Conservation (phyloP, 176 grass and related monocot genomes). For the Themeda triandra region DNA sequence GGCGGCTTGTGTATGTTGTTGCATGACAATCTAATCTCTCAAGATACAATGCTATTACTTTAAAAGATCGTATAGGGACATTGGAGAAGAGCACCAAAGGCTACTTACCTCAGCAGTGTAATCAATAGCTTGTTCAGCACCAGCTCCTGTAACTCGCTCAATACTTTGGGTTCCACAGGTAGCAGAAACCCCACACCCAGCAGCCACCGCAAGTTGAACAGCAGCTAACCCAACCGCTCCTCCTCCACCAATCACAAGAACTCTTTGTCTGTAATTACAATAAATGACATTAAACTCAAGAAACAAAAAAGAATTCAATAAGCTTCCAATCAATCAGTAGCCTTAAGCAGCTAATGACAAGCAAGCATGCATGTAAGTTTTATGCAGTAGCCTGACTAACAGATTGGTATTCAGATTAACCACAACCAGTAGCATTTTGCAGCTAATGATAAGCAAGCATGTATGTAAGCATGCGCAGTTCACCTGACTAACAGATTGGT, state of each 20-base stretch:
- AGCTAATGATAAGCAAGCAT: neutral
- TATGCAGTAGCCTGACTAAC: neutral
- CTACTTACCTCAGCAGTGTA: conserved; percentile 72
- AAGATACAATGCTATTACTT: neutral
- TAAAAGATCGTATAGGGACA: neutral
- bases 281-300: neutral
- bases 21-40: neutral
- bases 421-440: neutral
- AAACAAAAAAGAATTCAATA: conserved; percentile 14
- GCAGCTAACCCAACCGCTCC: conserved; percentile 88
- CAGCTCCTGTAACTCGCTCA: conserved; percentile 56
- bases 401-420: neutral
- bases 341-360: conserved; percentile 1
- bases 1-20: neutral
- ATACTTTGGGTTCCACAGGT: conserved; percentile 87
- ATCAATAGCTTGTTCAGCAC: conserved; percentile 93
- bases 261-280: conserved; percentile 63
- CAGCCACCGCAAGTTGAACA: conserved; percentile 76
- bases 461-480: neutral
- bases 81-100: conserved; percentile 10
- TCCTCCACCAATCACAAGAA: conserved; percentile 93
- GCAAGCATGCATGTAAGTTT: neutral
- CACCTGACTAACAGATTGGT: neutral
- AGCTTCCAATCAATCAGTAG: neutral
- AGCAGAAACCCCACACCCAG: conserved; percentile 66